Base-by-base conservation (phyloP, 192 early-diverging fungal genomes). In the Backusella parvicylindrica region DNA sequence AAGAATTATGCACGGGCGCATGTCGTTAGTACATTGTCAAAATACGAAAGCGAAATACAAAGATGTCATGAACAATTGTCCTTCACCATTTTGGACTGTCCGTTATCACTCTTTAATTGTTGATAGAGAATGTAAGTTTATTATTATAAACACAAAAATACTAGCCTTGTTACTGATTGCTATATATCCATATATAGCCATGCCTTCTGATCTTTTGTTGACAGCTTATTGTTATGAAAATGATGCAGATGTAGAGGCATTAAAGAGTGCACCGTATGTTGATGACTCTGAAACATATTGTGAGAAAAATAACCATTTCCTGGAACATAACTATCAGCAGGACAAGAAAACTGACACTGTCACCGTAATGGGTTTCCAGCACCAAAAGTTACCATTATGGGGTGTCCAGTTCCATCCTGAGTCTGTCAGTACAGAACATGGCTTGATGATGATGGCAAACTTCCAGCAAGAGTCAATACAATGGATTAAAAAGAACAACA, bases 341-440 rank as follows among this genome's bases (percentile, higher is more conserved):
- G 41, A 69, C 43, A 11, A 64, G 0, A n/a, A 49, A 21, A 41
- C 31, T 6, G 69, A 60, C 38, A 75, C 75, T 1, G 79, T 81
- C 3, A 88, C 87, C 3, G 86, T 99, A 13, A 96, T 97, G 96
- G 96, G 88, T 1, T 78, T 99, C 37, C 78, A 87, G 64, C 96
- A 97, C 82, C 80, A 67, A 21, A 69, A 49, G 1, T 78, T 85
- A 21, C 95, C 95, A 33, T 80, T 97, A 11, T 95, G 90, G 83
- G 93, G 95, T 11, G 94, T 99, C 41, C 97, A 99, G 74, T 98
- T 98, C 78, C 97, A 99, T 75, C 97, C 97, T 8, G 97, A 99
- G 80, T 97, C 95, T 2, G 92, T 99, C 16, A 95, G 93, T 69
- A 93, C 96, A 0, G 91, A 95, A 70, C 83, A 89, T 73, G 97